These are phyloP conservation scores for Agrostemma githago DNA, from an alignment of 148 eudicot genomes.

Conservation along the genomic window DNA sequence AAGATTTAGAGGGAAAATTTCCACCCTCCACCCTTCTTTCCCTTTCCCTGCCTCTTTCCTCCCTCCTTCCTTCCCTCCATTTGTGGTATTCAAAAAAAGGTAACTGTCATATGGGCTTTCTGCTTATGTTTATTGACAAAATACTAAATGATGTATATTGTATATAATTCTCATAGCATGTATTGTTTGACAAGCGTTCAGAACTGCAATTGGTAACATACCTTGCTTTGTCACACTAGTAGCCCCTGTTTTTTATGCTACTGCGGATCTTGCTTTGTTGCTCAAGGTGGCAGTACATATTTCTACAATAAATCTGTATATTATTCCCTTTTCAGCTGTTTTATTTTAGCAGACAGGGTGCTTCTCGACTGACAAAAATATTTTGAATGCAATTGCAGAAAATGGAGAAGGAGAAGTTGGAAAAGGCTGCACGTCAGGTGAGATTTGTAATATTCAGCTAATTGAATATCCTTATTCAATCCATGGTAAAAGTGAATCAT, in stretches of 20 bases:
- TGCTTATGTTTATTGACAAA: not conserved
- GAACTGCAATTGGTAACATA: not conserved
- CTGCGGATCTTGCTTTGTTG: not conserved
- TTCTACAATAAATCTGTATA: not conserved
- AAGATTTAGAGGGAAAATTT: no score
- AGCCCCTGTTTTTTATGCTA: not conserved
- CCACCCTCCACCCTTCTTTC: no score
- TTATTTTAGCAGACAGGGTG: not conserved
- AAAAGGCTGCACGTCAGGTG: slow-evolving; percentile 90
- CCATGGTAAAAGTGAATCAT: not conserved
- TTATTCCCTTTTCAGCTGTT: not conserved
- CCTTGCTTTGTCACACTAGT: not conserved
- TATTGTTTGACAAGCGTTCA: not conserved
- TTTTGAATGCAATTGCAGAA: slow-evolving; percentile 47
- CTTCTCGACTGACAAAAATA: slow-evolving; percentile 6
- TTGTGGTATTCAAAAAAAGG: no score
- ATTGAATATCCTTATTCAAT: not conserved
- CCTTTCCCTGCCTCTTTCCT: no score
- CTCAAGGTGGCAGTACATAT: not conserved
- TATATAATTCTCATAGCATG: not conserved
- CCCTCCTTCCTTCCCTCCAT: no score
- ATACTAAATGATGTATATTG: not conserved
- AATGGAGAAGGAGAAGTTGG: slow-evolving; percentile 89
- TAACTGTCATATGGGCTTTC: not conserved
- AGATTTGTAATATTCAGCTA: slow-evolving; percentile 9